A percentile compares a stretch with the other conserved stretches of the same genome.
Conservation (phyloP, 352 stramenopile genomes). For the Aphanomyces invadans region DNA sequence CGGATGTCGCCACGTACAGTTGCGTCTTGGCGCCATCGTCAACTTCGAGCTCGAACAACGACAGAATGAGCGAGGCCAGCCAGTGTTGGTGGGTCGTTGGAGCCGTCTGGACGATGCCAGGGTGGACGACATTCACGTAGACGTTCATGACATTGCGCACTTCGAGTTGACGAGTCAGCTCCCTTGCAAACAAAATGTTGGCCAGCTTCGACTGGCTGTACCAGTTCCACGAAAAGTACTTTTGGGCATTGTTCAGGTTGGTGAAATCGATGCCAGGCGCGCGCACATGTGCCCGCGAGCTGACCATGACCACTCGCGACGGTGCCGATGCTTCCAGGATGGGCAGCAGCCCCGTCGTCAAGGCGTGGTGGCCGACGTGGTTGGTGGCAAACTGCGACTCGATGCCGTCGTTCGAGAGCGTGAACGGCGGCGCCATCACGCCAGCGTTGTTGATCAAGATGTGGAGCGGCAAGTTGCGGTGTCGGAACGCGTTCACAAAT, state of each 20-base stretch:
- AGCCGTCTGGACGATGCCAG: slow-evolving; percentile 20
- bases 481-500: slow-evolving; percentile 41
- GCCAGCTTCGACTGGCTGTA: slow-evolving; percentile 26
- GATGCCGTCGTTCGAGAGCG: slow-evolving; percentile 84
- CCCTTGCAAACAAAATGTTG: slow-evolving; percentile 28
- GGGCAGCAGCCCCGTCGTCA: slow-evolving; percentile 78
- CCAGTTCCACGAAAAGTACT: background rate
- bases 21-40: slow-evolving; percentile 22
- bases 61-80: background rate
- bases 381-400: slow-evolving; percentile 92
- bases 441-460: slow-evolving; percentile 81
- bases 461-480: slow-evolving; percentile 48
- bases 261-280: background rate
- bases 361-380: slow-evolving; percentile 89
- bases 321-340: slow-evolving; percentile 42
- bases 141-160: slow-evolving; percentile 26
- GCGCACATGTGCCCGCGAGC: slow-evolving; percentile 23
- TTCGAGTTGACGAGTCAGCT: slow-evolving; percentile 26
- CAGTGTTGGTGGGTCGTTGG: background rate
- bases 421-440: slow-evolving; percentile 48
- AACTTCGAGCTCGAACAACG: background rate
- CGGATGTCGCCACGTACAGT: slow-evolving; percentile 6
- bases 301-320: slow-evolving; percentile 50
- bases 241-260: background rate
- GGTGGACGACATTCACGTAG: slow-evolving; percentile 25